Evolutionary conservation across 2,329 filamentous ascomycete species (phyloP).

Genomic region (Talaromyces pinophilus): DNA sequence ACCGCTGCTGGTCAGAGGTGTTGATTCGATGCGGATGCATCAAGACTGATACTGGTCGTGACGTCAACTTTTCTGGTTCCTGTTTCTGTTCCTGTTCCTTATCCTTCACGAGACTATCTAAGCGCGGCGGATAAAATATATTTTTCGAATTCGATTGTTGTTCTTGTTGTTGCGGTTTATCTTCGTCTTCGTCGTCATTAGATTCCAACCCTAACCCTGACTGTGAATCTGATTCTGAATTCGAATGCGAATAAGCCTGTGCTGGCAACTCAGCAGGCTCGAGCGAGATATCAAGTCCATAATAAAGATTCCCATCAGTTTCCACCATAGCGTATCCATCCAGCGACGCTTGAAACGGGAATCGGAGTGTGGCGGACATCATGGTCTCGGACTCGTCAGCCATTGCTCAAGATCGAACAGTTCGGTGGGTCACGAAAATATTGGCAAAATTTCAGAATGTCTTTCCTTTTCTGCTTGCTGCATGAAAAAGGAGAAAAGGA

Average conservation of each 20-base stretch:
- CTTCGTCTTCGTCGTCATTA: neutral
- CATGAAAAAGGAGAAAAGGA: neutral
- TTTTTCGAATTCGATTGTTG: neutral
- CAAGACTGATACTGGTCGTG: conserved; percentile 9
- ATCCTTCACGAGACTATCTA: conserved; percentile 8
- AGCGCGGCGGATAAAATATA: neutral
- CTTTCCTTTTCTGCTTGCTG: neutral
- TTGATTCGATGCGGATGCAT: conserved; percentile 11
- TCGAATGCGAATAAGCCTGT: neutral
- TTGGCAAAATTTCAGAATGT: neutral
- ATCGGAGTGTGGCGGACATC: conserved; percentile 22
- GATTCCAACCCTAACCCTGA: conserved; percentile 2
- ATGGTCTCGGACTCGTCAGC: conserved; percentile 21
- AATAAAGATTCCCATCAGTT: conserved; percentile 1
- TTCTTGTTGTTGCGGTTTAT: neutral
- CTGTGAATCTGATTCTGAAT: neutral
- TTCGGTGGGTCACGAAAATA: conserved; percentile 3
- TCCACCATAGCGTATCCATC: conserved; percentile 11
- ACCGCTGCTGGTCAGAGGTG: conserved; percentile 16
- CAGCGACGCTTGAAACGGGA: conserved; percentile 22
- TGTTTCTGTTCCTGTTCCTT: neutral
- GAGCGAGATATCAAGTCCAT: conserved; percentile 12
- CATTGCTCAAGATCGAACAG: conserved; percentile 8
- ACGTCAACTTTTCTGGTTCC: neutral
- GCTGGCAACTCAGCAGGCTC: neutral